Evolutionary conservation across 345 rosid genomes (phyloP).

Genomic region (Aethionema arabicum): DNA sequence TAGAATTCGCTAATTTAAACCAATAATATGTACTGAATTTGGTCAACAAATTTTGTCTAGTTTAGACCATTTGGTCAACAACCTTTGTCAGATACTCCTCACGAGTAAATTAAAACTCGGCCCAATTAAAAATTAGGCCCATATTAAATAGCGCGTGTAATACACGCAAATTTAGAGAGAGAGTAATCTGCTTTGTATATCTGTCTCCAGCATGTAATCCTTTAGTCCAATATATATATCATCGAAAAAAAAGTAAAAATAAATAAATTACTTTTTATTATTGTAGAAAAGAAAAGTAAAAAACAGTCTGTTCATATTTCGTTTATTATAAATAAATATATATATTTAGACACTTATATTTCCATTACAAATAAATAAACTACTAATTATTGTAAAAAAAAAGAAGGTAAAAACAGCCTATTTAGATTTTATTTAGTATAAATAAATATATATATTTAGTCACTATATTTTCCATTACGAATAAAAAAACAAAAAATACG

Average conservation of each 20-base stretch:
- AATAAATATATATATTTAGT: too few relatives aligned
- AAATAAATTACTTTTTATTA: too few relatives aligned
- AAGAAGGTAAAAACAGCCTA: too few relatives aligned
- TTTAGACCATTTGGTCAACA: background rate
- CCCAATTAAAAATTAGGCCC: slow-evolving; percentile 23
- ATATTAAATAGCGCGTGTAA: background rate
- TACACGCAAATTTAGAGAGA: slow-evolving; percentile 17
- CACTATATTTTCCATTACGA: too few relatives aligned
- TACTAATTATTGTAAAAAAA: background rate
- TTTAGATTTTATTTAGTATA: too few relatives aligned
- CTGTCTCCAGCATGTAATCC: slow-evolving; percentile 32
- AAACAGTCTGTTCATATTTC: too few relatives aligned
- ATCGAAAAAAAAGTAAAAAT: too few relatives aligned
- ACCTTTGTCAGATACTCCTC: background rate
- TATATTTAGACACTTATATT: too few relatives aligned
- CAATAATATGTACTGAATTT: background rate
- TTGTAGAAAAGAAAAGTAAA: background rate
- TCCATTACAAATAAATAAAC: too few relatives aligned
- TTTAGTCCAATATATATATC: slow-evolving; percentile 6
- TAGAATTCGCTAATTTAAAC: too few relatives aligned
- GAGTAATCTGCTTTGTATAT: slow-evolving; percentile 1
- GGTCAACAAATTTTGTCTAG: slow-evolving; percentile 4
- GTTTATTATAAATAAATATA: too few relatives aligned
- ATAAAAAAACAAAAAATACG: slow-evolving; percentile 6
- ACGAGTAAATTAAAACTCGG: background rate